phyloP scores from a whole-genome alignment of 495 filamentous ascomycete species.

The Tuber aestivum region DNA sequence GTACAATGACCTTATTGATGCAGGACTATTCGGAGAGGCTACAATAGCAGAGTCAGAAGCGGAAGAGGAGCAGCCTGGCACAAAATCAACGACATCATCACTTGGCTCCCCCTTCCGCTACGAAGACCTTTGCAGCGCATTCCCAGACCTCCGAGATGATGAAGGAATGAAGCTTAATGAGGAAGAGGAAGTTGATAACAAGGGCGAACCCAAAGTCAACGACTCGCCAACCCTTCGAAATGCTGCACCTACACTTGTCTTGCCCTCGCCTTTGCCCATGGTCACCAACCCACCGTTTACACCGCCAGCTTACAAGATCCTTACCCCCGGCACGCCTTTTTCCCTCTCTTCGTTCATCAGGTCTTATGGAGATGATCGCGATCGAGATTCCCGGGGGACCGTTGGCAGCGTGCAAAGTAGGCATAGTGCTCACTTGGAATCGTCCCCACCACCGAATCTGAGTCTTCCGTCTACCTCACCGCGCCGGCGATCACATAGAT shows the following conservation, averaged over 20 bases:
- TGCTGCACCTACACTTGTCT: conserved; percentile 42
- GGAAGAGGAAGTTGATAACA: conserved; percentile 19
- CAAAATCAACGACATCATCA: conserved; percentile 40
- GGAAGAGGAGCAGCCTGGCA: conserved; percentile 20
- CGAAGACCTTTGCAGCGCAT: conserved; percentile 37
- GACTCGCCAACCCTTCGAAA: conserved; percentile 38
- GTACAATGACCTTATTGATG: conserved; percentile 74
- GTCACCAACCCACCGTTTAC: conserved; percentile 25
- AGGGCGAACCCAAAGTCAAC: conserved; percentile 19
- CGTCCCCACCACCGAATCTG: conserved; percentile 23
- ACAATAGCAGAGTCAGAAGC: conserved; percentile 5
- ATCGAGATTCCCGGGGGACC: conserved; percentile 30
- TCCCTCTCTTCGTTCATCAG: conserved; percentile 46
- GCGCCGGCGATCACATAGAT: conserved; percentile 24
- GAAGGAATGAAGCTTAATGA: conserved; percentile 7
- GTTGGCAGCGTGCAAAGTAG: conserved; percentile 42
- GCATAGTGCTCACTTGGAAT: not conserved
- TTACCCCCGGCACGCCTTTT: conserved; percentile 50
- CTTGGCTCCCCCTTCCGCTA: conserved; percentile 41
- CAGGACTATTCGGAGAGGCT: conserved; percentile 51
- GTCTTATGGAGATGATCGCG: conserved; percentile 31
- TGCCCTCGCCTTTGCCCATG: conserved; percentile 43
- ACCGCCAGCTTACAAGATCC: conserved; percentile 18
- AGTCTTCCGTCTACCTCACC: conserved; percentile 45
- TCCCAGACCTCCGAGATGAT: conserved; percentile 29